phyloP scores from a whole-genome alignment of 2,329 filamentous ascomycete species.

The Epichloe glyceriae region DNA sequence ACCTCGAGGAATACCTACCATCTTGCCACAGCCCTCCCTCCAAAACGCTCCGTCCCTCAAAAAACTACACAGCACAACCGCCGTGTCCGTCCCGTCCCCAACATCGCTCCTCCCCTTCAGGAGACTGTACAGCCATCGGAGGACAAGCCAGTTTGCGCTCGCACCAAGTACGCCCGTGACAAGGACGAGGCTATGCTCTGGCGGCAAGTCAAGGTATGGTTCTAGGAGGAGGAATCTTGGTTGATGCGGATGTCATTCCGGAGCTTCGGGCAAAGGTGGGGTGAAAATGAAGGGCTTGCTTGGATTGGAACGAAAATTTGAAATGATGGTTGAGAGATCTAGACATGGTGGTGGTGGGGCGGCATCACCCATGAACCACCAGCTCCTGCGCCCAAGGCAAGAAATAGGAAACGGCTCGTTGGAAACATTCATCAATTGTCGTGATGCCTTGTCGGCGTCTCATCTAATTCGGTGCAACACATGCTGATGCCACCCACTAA shows the following conservation, averaged over 20 bases:
- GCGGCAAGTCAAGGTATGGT: constrained; percentile 46
- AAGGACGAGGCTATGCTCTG: constrained; percentile 47
- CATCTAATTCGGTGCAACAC: neutral
- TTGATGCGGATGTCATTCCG: constrained; percentile 26
- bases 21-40: constrained; percentile 54
- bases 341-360: too few species aligned
- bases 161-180: constrained; percentile 56
- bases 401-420: neutral
- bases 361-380: too few species aligned
- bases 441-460: neutral
- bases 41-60: constrained; percentile 68
- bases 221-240: constrained; percentile 48
- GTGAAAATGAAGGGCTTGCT: too few species aligned
- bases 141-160: constrained; percentile 51
- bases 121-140: constrained; percentile 40
- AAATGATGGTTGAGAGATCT: too few species aligned
- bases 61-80: constrained; percentile 71
- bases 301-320: too few species aligned
- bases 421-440: neutral
- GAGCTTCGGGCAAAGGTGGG: too few species aligned
- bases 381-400: too few species aligned
- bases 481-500: neutral
- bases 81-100: constrained; percentile 14
- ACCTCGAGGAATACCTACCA: constrained; percentile 31
- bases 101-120: constrained; percentile 16